A percentile compares a stretch with the other conserved stretches of the same genome.
phyloP scores from a whole-genome alignment of 805 yeast species.

The Komagataella populi region DNA sequence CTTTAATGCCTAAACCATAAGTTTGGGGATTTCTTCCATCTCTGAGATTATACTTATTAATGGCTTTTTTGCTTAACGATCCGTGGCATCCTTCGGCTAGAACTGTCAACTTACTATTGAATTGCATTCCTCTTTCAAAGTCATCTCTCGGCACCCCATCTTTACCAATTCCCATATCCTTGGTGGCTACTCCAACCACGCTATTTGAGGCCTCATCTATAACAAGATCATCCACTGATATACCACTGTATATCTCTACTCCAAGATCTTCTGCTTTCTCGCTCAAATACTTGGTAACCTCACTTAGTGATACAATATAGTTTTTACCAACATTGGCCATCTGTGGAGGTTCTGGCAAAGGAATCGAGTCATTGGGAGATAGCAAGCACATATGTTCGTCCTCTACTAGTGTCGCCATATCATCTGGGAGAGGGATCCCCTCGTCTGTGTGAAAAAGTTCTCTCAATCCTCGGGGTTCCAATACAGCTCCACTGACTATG shows the following conservation, averaged over 20 bases:
- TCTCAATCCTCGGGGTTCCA: constrained; percentile 79
- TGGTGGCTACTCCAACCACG: constrained; percentile 85
- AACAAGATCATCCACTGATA: constrained; percentile 70
- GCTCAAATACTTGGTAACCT: constrained; percentile 68
- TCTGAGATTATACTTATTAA: constrained; percentile 56
- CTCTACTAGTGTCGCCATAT: constrained; percentile 61
- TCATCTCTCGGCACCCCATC: constrained; percentile 64
- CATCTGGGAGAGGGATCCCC: constrained; percentile 69
- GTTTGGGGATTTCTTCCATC: constrained; percentile 63
- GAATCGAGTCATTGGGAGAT: constrained; percentile 39
- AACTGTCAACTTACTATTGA: constrained; percentile 79
- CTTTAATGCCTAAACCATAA: constrained; percentile 92
- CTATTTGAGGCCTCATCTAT: constrained; percentile 41
- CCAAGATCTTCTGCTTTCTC: constrained; percentile 90
- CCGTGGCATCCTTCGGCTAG: constrained; percentile 99
- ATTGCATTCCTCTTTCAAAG: constrained; percentile 97
- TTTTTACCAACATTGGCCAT: constrained; percentile 71
- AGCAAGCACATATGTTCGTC: constrained; percentile 63
- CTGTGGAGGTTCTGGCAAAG: constrained; percentile 90
- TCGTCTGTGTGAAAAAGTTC: constrained; percentile 73
- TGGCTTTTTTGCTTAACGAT: constrained; percentile 68
- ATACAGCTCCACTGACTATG: constrained; percentile 83
- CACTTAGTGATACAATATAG: constrained; percentile 72
- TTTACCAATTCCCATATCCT: constrained; percentile 77
- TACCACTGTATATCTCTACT: constrained; percentile 86